Conservation (phyloP, 2,329 filamentous ascomycete species). For the Diaporthe humulicola region DNA sequence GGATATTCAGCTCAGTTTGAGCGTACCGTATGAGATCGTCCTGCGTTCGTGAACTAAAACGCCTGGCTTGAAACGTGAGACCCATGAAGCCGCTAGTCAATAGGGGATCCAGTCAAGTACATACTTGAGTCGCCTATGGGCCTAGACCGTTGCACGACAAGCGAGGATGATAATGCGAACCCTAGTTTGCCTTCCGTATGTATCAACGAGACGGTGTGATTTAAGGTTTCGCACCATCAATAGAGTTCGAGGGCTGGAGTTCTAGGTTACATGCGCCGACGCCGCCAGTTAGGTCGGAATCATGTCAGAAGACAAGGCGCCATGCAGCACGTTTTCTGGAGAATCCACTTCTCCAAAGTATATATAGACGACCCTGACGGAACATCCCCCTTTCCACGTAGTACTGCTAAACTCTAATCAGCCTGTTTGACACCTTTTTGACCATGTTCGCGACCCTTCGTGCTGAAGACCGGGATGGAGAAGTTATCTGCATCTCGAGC, state of each 20-base stretch:
- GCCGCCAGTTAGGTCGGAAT: neutral
- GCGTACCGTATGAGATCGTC: neutral
- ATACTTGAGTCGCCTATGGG: conserved; percentile 14
- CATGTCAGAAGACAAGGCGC: neutral
- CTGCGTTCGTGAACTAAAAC: neutral
- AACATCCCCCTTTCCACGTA: neutral
- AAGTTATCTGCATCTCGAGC: conserved; percentile 22
- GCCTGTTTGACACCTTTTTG: neutral
- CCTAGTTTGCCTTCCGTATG: neutral
- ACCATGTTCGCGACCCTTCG: conserved; percentile 28
- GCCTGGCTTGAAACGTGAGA: conserved; percentile 15
- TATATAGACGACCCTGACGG: conserved; percentile 12
- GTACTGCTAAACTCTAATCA: conserved; percentile 7
- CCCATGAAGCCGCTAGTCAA: neutral
- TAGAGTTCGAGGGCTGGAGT: conserved; percentile 6
- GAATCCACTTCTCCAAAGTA: neutral
- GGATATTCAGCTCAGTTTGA: neutral
- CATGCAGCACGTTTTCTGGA: neutral
- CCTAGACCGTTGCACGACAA: conserved; percentile 7
- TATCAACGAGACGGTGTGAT: neutral
- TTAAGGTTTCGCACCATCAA: conserved; percentile 14
- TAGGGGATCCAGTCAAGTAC: neutral
- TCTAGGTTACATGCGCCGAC: neutral
- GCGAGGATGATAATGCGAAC: neutral
- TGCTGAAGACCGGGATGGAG: conserved; percentile 13